Evolutionary conservation across 768 basidiomycete species (phyloP), one percentile per base, ranked within the genome.

Genomic region (Rhizopogon salebrosus): DNA sequence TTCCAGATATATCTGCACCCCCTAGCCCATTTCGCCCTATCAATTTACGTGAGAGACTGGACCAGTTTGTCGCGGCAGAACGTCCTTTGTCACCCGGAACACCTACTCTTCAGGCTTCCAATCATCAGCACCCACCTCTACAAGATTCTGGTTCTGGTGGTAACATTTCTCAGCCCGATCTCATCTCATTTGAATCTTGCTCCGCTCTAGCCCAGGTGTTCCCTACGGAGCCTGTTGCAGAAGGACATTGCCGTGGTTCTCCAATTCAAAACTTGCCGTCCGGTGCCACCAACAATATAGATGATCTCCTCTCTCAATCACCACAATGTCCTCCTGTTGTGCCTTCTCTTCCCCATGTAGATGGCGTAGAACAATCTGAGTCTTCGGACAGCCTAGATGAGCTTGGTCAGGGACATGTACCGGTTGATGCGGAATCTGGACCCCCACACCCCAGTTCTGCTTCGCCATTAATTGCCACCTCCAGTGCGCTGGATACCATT

Each of bases 121-220:
- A 13, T 24, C 10, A 22, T n/a, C 18, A n/a, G 14, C 39, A 45
- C 36, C 26, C 40, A 1, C 24, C 51, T 45, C 40, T 40, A 27
- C 13, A 48, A 18, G 46, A 51, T 31, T 31, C 52, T 36, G 22
- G 49, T 31, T 31, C 52, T 36, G 22, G 49, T 8, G 34, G 35
- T 34, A 57, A 58, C 35, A 52, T 29, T 27, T 58, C 59, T 4
- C 61, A 63, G 49, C 64, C 52, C 11, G 71, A 70, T 55, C 69
- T 73, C 34, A 72, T 75, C 31, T 70, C 69, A 34, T 71, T 79
- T 50, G 77, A 79, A 59, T 72, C 76, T 20, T 68, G 75, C 58
- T 65, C 72, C 35, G 59, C 65, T 29, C 59, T 60, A 35, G 55
- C 61, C 52, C 54, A 56, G 53, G 38, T 50, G 41, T 29, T 38